Evolutionary conservation across 352 stramenopile species (phyloP).

Genomic region (Phytophthora macrochlamydospora): DNA sequence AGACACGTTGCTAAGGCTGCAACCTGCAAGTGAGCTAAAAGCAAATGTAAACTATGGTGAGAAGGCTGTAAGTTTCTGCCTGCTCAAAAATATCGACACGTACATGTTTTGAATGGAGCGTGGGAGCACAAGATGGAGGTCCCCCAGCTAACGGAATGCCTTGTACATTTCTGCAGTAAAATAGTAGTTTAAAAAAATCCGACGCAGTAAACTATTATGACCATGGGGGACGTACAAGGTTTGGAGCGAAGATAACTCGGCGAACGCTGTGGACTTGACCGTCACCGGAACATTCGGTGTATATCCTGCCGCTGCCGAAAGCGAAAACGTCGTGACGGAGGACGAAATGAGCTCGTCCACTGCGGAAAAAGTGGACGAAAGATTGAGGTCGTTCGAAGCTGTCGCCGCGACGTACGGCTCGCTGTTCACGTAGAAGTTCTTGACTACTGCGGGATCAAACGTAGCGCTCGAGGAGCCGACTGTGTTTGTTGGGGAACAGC

Average conservation of each 20-base stretch:
- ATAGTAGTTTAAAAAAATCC: constrained; percentile 5
- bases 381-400: constrained; percentile 26
- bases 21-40: constrained; percentile 46
- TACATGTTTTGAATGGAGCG: constrained; percentile 52
- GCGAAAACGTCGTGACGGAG: constrained; percentile 44
- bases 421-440: constrained; percentile 35
- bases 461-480: constrained; percentile 13
- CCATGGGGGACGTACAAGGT: constrained; percentile 37
- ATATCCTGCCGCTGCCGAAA: constrained; percentile 39
- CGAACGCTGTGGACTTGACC: constrained; percentile 47
- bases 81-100: not conserved
- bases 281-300: constrained; percentile 39
- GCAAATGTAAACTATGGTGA: not conserved
- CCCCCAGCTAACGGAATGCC: constrained; percentile 41
- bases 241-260: constrained; percentile 41
- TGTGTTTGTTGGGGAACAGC: constrained; percentile 19
- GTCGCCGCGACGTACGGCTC: constrained; percentile 16
- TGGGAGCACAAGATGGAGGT: constrained; percentile 52
- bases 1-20: constrained; percentile 44
- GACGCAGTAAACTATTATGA: not conserved
- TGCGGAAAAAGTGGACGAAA: constrained; percentile 40
- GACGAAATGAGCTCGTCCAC: constrained; percentile 44
- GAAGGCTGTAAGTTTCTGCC: too few relatives aligned
- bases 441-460: constrained; percentile 43
- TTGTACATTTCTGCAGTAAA: constrained; percentile 41